Percentiles rank a stretch among this genome's conserved stretches.
phyloP scores from a whole-genome alignment of 805 yeast species.

The Starmerella scarabaei region DNA sequence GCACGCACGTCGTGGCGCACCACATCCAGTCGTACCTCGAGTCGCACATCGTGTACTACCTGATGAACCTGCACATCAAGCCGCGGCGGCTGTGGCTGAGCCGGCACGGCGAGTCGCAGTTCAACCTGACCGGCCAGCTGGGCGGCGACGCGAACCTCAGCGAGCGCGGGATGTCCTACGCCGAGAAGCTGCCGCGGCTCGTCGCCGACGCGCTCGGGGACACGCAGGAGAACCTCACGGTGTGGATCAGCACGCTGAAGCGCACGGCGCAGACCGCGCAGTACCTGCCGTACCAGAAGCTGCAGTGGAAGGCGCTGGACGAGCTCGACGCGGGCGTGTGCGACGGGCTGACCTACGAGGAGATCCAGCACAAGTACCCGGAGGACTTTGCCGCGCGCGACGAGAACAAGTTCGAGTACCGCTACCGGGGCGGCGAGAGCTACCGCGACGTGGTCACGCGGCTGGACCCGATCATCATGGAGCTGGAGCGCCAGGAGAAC shows the following conservation, averaged over 20 bases:
- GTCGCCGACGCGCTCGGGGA: slow-evolving; percentile 44
- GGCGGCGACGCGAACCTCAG: slow-evolving; percentile 89
- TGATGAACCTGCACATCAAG: slow-evolving; percentile 88
- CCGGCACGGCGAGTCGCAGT: slow-evolving; percentile 90
- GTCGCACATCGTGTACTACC: slow-evolving; percentile 84
- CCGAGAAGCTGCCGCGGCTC: slow-evolving; percentile 64
- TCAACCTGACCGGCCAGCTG: slow-evolving; percentile 82
- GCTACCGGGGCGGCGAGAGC: slow-evolving; percentile 95
- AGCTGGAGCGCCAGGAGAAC: slow-evolving; percentile 91
- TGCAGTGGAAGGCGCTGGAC: slow-evolving; percentile 93
- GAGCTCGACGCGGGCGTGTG: slow-evolving; percentile 96
- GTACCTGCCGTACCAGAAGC: slow-evolving; percentile 61
- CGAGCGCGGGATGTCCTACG: slow-evolving; percentile 73
- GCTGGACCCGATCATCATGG: slow-evolving; percentile 96
- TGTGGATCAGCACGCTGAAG: slow-evolving; percentile 88
- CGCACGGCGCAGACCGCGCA: slow-evolving; percentile 91
- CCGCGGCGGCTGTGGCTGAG: slow-evolving; percentile 89
- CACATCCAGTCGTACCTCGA: slow-evolving; percentile 78
- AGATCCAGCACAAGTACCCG: slow-evolving; percentile 71
- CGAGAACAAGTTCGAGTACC: slow-evolving; percentile 86
- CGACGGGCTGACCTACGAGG: slow-evolving; percentile 94
- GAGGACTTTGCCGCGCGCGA: slow-evolving; percentile 94
- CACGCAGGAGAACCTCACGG: slow-evolving; percentile 47
- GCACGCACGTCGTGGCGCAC: slow-evolving; percentile 78
- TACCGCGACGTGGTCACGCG: slow-evolving; percentile 91